These are phyloP conservation scores for Penicillium taxi DNA, from an alignment of 495 filamentous ascomycete genomes.

Conservation along the genomic window DNA sequence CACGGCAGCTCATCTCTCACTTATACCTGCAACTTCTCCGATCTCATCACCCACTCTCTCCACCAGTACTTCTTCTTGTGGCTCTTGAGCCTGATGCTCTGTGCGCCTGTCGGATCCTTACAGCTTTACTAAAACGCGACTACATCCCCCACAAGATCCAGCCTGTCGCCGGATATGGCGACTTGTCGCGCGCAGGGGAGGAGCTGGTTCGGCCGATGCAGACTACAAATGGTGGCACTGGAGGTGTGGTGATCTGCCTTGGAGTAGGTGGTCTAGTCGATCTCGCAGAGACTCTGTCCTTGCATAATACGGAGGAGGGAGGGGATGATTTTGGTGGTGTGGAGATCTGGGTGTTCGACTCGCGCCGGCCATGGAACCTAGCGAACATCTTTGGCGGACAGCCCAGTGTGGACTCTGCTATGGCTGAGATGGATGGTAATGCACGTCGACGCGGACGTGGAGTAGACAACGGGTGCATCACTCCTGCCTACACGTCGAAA, in stretches of 20 bases:
- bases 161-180: conserved; percentile 85
- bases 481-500: conserved; percentile 61
- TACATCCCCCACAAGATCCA: conserved; percentile 98
- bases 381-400: conserved; percentile 82
- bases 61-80: conserved; percentile 85
- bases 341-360: conserved; percentile 91
- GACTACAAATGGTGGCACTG: conserved; percentile 66
- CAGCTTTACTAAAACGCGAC: conserved; percentile 84
- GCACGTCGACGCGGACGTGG: conserved; percentile 42
- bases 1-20: conserved; percentile 76
- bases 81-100: conserved; percentile 92
- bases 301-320: conserved; percentile 46
- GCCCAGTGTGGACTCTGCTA: conserved; percentile 37
- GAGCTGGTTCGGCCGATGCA: conserved; percentile 77
- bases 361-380: conserved; percentile 89
- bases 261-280: conserved; percentile 90
- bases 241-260: conserved; percentile 83
- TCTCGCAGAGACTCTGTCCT: conserved; percentile 61
- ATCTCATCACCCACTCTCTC: conserved; percentile 72
- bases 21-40: conserved; percentile 81
- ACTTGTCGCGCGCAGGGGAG: conserved; percentile 68
- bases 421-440: conserved; percentile 43
- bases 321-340: conserved; percentile 62
- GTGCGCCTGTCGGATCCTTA: conserved; percentile 91
- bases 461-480: conserved; percentile 59